Evolutionary conservation across 2,329 filamentous ascomycete genomes (phyloP), one percentile per base, ranked within the genome.

Genomic region (Grosmannia huntii): DNA sequence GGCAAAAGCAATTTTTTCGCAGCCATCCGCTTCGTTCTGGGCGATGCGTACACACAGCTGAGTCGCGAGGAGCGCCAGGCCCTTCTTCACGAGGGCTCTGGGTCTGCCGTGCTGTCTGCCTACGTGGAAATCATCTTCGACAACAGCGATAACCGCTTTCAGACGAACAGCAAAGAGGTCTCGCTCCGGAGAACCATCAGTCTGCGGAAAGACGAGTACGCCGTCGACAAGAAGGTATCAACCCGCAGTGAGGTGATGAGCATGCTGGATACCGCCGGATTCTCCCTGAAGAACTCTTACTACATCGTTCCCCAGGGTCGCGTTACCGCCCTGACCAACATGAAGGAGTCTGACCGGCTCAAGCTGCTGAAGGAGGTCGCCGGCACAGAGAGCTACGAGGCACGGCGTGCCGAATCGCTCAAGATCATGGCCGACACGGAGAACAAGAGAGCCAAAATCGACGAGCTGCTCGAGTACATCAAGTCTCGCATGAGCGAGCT

Each of bases 1-100:
- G 94, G 94, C 68, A 99, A 99, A 80, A 96, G 90, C 72, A 99
- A 99, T 75, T 99, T 99, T 82, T 99, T 99, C 74, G 92, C 94
- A 56, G 94, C 94, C 51, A 96, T 99, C 72, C 90, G 94, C 60
- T 99, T 99, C 74, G 95, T 97, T 52, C 85, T 99, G 62, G 94
- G 91, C 73, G 94, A 99, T 83, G 90, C 90, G 64, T 99, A 99
- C 73, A 95, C 89, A 51, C 89, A 95, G 71, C 89, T 99, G 83
- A 89, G 87, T 63, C 87, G 92, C 66, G 94, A 99, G 71, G 92
- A 99, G 77, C 89, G 94, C 61, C 90, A 95, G 72, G 90, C 89
- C 33, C 82, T 99, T 41, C 81, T 99, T n/a, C 94, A 99, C 71
- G 95, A 99, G 78, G 95, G 95, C 48, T 95, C 94, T 4, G 95